These are phyloP conservation scores for Salix udensis DNA, from an alignment of 345 rosid species.

Conservation along the genomic window DNA sequence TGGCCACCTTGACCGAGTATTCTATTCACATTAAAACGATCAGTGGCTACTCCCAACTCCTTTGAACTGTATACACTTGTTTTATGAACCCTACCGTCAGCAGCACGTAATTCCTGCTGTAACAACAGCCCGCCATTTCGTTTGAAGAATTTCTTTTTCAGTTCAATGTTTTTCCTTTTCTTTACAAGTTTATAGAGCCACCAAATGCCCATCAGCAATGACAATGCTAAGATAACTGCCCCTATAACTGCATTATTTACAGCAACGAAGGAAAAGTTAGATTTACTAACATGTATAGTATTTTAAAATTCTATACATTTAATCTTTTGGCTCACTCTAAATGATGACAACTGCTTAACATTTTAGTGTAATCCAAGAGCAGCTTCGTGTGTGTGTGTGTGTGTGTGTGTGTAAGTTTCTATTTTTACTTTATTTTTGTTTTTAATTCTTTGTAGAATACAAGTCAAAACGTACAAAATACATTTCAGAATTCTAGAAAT, in stretches of 20 bases:
- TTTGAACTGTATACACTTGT: not conserved
- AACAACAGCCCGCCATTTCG: not conserved
- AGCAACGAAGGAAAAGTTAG: no score
- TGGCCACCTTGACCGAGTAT: slow-evolving; percentile 17
- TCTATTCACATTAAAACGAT: slow-evolving; percentile 5
- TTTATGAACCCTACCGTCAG: not conserved
- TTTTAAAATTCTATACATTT: no score
- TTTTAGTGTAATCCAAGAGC: no score
- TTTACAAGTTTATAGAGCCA: not conserved
- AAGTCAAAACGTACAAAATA: no score
- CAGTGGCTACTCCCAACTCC: slow-evolving; percentile 10
- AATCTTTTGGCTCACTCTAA: no score
- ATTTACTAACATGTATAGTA: no score
- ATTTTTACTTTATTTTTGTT: no score
- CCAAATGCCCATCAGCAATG: not conserved
- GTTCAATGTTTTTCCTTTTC: not conserved
- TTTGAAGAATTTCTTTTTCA: not conserved
- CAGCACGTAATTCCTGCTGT: not conserved
- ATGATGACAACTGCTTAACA: no score
- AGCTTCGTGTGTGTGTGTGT: no score
- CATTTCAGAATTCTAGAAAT: no score
- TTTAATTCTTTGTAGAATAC: no score
- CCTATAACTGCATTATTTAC: not conserved
- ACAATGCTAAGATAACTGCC: not conserved
- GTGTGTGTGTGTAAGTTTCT: no score